Conservation (phyloP, 352 stramenopile genomes). For the Discostella stelligera region DNA sequence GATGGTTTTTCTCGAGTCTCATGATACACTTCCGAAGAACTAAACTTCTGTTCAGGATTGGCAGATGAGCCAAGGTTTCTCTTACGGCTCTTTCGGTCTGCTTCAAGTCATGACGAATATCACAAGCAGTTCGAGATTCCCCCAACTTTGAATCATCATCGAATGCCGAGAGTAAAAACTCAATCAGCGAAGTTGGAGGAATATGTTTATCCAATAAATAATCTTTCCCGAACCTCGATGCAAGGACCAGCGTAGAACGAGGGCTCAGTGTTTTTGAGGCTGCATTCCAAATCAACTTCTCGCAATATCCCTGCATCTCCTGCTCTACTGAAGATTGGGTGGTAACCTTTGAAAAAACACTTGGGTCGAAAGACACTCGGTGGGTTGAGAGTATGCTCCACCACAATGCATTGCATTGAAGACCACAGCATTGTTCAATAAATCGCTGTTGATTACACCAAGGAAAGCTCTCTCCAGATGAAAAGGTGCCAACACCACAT, state of each 20-base stretch:
- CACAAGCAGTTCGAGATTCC: conserved; percentile 3
- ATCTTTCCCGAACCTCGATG: conserved; percentile 40
- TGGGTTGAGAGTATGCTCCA: conserved; percentile 63
- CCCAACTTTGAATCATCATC: conserved; percentile 1
- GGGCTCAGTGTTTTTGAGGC: conserved; percentile 33
- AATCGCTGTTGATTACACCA: conserved; percentile 77
- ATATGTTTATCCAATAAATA: conserved; percentile 52
- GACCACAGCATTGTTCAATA: conserved; percentile 65
- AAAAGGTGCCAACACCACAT: conserved; percentile 39
- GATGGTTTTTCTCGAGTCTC: conserved; percentile 52
- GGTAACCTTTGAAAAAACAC: conserved; percentile 35
- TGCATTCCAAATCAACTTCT: conserved; percentile 44
- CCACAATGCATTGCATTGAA: conserved; percentile 63
- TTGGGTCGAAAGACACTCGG: conserved; percentile 68
- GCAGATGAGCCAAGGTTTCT: conserved; percentile 46
- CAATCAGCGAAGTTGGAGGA: conserved; percentile 45
- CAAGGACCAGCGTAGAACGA: conserved; percentile 37
- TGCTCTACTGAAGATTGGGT: conserved; percentile 26
- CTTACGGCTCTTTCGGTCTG: conserved; percentile 38
- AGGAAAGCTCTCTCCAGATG: conserved; percentile 41
- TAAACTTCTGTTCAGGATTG: conserved; percentile 47
- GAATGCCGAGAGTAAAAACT: conserved; percentile 51
- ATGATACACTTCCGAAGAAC: conserved; percentile 68
- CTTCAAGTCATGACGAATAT: conserved; percentile 51
- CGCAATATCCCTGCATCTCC: conserved; percentile 43